These are phyloP conservation scores for Parascedosporium putredinis DNA, from an alignment of 2,329 filamentous ascomycete genomes.

Conservation along the genomic window DNA sequence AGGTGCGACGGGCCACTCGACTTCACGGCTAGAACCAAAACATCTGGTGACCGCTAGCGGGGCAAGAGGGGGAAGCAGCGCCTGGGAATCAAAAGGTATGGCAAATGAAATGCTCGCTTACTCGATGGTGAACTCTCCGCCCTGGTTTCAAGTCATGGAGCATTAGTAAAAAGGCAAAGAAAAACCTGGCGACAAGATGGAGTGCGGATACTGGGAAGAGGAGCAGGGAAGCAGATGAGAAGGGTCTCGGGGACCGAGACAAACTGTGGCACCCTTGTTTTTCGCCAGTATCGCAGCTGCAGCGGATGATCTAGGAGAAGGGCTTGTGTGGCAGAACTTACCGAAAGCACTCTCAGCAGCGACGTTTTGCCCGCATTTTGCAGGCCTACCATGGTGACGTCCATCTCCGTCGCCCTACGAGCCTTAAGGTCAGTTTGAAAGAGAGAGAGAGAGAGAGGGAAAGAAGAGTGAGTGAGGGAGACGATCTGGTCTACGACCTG, in stretches of 20 bases:
- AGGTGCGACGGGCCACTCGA: no score
- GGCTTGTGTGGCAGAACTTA: constrained; percentile 46
- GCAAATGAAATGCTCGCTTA: constrained; percentile 43
- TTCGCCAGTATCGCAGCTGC: constrained; percentile 23
- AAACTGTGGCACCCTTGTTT: neutral
- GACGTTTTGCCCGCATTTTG: constrained; percentile 99
- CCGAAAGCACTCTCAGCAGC: constrained; percentile 82
- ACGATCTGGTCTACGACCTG: no score
- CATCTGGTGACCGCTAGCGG: no score
- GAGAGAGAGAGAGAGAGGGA: no score
- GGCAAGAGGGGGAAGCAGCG: no score
- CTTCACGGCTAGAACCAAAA: no score
- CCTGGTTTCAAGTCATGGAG: constrained; percentile 40
- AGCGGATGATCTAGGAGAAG: neutral
- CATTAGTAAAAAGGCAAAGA: neutral
- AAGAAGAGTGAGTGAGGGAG: no score
- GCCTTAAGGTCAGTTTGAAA: constrained; percentile 7
- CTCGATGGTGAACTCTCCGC: constrained; percentile 97
- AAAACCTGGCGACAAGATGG: neutral
- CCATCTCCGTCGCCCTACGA: constrained; percentile 93
- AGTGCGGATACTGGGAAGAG: neutral
- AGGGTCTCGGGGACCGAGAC: neutral
- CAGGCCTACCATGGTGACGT: constrained; percentile 96
- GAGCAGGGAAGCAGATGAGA: neutral
- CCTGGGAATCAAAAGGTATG: no score